These are phyloP conservation scores for Verticillium albo-atrum DNA, from an alignment of 2,329 filamentous ascomycete genomes.

Conservation along the genomic window DNA sequence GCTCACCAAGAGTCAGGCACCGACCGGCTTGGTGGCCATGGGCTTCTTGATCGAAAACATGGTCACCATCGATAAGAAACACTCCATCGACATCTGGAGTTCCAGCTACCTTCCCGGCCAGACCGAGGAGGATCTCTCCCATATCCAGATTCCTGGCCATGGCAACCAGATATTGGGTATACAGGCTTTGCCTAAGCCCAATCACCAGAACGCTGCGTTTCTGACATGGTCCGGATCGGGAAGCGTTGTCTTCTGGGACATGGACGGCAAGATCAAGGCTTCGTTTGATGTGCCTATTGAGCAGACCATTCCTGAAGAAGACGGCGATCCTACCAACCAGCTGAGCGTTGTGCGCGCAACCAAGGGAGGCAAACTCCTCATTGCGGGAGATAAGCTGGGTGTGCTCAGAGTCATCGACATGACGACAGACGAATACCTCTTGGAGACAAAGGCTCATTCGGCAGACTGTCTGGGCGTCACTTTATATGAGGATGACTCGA, in stretches of 20 bases:
- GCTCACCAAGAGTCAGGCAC: slow-evolving; percentile 30
- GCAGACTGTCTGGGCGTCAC: slow-evolving; percentile 80
- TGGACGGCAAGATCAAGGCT: slow-evolving; percentile 63
- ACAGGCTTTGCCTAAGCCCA: slow-evolving; percentile 55
- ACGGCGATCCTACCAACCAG: slow-evolving; percentile 53
- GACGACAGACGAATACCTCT: slow-evolving; percentile 53
- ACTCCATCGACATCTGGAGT: slow-evolving; percentile 67
- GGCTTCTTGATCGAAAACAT: slow-evolving; percentile 63
- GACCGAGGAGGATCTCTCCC: slow-evolving; percentile 30
- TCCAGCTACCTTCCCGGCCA: slow-evolving; percentile 37
- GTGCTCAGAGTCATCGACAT: slow-evolving; percentile 68
- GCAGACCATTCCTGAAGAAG: slow-evolving; percentile 43
- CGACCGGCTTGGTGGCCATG: slow-evolving; percentile 57
- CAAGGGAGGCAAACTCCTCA: slow-evolving; percentile 58
- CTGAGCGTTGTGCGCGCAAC: slow-evolving; percentile 57
- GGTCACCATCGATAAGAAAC: slow-evolving; percentile 70
- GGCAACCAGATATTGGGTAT: slow-evolving; percentile 70
- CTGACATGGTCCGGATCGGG: slow-evolving; percentile 87
- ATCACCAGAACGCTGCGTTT: slow-evolving; percentile 64
- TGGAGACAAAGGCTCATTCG: slow-evolving; percentile 80
- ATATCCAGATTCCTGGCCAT: slow-evolving; percentile 56
- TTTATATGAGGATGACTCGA: slow-evolving; percentile 58
- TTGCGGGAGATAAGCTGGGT: slow-evolving; percentile 86
- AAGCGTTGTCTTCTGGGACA: slow-evolving; percentile 76
- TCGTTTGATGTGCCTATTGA: slow-evolving; percentile 68